Evolutionary conservation across 2,329 filamentous ascomycete species (phyloP).

Genomic region (Colletotrichum somersetense): DNA sequence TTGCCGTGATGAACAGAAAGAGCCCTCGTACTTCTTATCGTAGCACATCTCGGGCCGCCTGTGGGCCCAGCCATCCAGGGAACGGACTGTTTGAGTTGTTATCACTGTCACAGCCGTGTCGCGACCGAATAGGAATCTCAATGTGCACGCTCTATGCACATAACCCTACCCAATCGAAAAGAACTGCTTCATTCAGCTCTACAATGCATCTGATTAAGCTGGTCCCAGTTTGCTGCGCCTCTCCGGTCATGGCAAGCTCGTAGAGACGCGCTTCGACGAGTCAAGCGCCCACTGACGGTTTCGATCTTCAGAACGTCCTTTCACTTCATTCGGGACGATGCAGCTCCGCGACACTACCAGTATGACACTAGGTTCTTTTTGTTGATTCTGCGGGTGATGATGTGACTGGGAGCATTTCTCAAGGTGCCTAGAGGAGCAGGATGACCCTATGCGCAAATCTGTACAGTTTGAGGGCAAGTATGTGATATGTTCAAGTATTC

Average conservation of each 20-base stretch:
- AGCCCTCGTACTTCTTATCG: neutral
- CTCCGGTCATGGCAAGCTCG: neutral
- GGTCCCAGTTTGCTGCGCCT: neutral
- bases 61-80: conserved; percentile 2
- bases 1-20: conserved; percentile 1
- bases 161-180: neutral
- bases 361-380: conserved; percentile 1
- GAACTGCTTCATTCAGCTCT: conserved; percentile 6
- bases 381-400: neutral
- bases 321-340: conserved; percentile 15
- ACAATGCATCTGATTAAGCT: neutral
- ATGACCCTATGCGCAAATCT: conserved; percentile 2
- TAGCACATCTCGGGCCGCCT: neutral
- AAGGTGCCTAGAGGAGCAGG: too few species aligned
- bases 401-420: neutral
- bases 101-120: conserved; percentile 40
- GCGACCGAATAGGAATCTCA: conserved; percentile 20
- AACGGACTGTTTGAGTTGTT: conserved; percentile 29
- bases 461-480: neutral
- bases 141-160: conserved; percentile 19
- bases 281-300: conserved; percentile 20
- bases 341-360: conserved; percentile 16
- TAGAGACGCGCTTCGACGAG: neutral
- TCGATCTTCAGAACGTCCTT: conserved; percentile 15
- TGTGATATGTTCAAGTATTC: neutral